These are phyloP conservation scores for Mentha longifolia DNA, from an alignment of 257 asterid species.

Conservation along the genomic window DNA sequence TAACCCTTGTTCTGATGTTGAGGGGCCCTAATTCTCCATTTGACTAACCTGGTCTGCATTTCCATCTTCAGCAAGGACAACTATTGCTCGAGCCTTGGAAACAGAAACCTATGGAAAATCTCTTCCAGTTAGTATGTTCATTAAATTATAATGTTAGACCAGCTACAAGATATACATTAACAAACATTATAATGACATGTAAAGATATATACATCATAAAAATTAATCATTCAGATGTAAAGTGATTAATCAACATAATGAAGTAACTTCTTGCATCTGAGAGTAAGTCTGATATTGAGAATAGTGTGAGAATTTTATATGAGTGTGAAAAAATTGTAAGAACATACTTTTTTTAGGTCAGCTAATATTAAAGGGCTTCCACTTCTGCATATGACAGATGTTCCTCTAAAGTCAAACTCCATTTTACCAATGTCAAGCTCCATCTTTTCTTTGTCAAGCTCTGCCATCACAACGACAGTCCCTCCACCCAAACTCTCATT, in stretches of 20 bases:
- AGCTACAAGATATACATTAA: slow-evolving; percentile 18
- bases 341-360: slow-evolving; percentile 71
- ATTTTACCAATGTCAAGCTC: slow-evolving; percentile 90
- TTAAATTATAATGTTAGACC: slow-evolving; percentile 20
- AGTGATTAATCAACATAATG: slow-evolving; percentile 10
- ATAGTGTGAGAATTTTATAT: slow-evolving; percentile 1
- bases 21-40: slow-evolving; percentile 34
- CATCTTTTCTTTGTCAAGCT: slow-evolving; percentile 96
- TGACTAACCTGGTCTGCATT: slow-evolving; percentile 82
- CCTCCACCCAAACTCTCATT: slow-evolving; percentile 95
- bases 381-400: slow-evolving; percentile 90
- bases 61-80: slow-evolving; percentile 96
- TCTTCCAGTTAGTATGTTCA: slow-evolving; percentile 41
- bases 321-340: not conserved
- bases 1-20: slow-evolving; percentile 3
- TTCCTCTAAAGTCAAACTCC: slow-evolving; percentile 91
- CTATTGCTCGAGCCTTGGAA: slow-evolving; percentile 89
- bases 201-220: not conserved
- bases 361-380: slow-evolving; percentile 94
- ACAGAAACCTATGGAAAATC: slow-evolving; percentile 72
- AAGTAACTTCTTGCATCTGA: slow-evolving; percentile 24
- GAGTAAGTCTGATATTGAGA: slow-evolving; percentile 13
- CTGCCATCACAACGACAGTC: slow-evolving; percentile 88
- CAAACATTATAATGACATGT: not conserved
- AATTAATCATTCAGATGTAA: not conserved